Evolutionary conservation across 768 basidiomycete species (phyloP).

Genomic region (Chalciporus pseudorubinellus): DNA sequence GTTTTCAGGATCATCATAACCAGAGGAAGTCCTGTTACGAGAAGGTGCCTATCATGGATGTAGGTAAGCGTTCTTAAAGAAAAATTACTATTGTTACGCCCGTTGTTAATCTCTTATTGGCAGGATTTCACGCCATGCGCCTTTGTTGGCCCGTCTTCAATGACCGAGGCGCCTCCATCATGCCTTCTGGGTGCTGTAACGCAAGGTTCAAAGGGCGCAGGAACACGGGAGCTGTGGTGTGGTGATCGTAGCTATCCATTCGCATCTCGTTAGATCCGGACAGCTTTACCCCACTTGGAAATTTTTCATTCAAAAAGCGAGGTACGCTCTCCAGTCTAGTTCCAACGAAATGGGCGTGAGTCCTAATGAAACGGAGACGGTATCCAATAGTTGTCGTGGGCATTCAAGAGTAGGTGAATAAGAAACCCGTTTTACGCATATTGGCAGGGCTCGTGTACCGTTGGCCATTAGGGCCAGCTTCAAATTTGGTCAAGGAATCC

Average conservation of each 20-base stretch:
- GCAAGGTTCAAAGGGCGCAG: conserved; percentile 11
- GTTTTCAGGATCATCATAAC: no score
- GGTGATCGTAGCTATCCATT: conserved; percentile 26
- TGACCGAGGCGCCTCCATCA: background rate
- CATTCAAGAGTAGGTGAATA: no score
- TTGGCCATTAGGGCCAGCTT: no score
- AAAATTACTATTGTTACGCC: no score
- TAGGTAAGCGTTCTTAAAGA: no score
- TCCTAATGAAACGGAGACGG: no score
- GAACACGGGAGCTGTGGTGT: conserved; percentile 12
- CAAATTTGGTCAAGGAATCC: no score
- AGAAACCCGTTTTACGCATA: no score
- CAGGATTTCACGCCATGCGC: background rate
- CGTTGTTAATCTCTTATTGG: background rate
- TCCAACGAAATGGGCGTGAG: conserved; percentile 9
- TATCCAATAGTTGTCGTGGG: background rate
- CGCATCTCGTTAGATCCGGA: conserved; percentile 14
- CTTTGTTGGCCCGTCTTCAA: background rate
- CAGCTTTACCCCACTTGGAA: conserved; percentile 14
- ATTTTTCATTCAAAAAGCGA: conserved; percentile 27
- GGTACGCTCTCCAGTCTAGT: conserved; percentile 8
- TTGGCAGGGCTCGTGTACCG: no score
- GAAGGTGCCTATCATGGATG: background rate
- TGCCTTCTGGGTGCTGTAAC: conserved; percentile 12
- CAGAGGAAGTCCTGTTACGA: background rate